Evolutionary conservation across 2,329 filamentous ascomycete genomes (phyloP).

Genomic region (Curvularia hawaiiensis): DNA sequence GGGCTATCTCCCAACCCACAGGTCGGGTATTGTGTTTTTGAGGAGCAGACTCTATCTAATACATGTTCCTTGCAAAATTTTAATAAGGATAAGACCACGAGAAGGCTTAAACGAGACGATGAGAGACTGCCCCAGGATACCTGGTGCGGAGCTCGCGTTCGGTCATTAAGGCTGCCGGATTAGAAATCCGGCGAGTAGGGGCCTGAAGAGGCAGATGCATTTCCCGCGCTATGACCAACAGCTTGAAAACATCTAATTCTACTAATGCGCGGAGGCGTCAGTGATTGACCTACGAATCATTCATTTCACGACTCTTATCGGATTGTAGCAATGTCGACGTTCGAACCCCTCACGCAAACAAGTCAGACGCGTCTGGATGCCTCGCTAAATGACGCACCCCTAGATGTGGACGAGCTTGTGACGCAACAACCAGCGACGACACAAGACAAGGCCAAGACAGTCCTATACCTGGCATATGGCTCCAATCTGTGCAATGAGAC

Average conservation of each 20-base stretch:
- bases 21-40: no score
- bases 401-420: constrained; percentile 28
- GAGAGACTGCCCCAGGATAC: background rate
- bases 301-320: background rate
- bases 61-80: no score
- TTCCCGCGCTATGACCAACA: background rate
- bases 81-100: no score
- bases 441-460: constrained; percentile 42
- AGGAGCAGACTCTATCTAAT: no score
- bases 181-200: background rate
- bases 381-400: constrained; percentile 35
- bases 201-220: background rate
- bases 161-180: background rate
- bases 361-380: constrained; percentile 40
- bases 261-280: background rate
- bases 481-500: constrained; percentile 84
- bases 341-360: constrained; percentile 26
- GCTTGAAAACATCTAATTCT: background rate
- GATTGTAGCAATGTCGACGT: constrained; percentile 11
- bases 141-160: background rate
- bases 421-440: constrained; percentile 16
- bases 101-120: no score
- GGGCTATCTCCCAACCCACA: no score
- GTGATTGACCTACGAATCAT: background rate
- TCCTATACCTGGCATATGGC: constrained; percentile 71